Evolutionary conservation across 352 stramenopile genomes (phyloP).

Genomic region (Saprolegnia diclina): DNA sequence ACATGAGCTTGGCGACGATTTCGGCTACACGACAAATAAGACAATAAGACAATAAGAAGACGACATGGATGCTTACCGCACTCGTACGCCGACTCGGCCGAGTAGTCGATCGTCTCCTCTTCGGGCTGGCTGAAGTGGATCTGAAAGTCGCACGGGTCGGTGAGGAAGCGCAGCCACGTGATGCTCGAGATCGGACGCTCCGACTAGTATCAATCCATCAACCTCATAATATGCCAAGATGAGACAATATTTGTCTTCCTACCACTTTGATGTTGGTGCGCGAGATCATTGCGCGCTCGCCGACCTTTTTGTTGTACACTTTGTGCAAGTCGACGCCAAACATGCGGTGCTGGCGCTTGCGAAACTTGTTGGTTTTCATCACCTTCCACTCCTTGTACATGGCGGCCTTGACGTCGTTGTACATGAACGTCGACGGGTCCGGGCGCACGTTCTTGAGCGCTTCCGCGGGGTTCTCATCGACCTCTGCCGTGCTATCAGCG

Average conservation of each 20-base stretch:
- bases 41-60: too few species aligned
- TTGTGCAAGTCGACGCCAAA: conserved; percentile 85
- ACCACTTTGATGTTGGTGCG: conserved; percentile 86
- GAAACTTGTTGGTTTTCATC: conserved; percentile 90
- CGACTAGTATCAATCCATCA: conserved; percentile 36
- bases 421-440: conserved; percentile 85
- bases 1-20: conserved; percentile 88
- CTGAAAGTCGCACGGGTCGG: conserved; percentile 80
- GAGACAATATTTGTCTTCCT: conserved; percentile 23
- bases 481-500: not conserved
- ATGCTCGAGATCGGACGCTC: conserved; percentile 82
- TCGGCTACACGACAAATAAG: conserved; percentile 46
- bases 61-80: conserved; percentile 54
- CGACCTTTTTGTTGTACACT: conserved; percentile 87
- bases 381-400: conserved; percentile 90
- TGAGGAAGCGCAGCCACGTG: conserved; percentile 81
- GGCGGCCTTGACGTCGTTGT: conserved; percentile 83
- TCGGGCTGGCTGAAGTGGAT: conserved; percentile 86
- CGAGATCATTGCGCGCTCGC: conserved; percentile 84
- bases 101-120: conserved; percentile 86
- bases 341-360: conserved; percentile 85
- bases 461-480: conserved; percentile 51
- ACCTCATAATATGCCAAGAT: conserved; percentile 15
- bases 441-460: conserved; percentile 62
- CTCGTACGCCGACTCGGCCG: conserved; percentile 84